A percentile compares a stretch with the other conserved stretches of the same genome.
These are phyloP conservation scores for Agaricus blazei DNA, from an alignment of 768 basidiomycete genomes.

Conservation along the genomic window DNA sequence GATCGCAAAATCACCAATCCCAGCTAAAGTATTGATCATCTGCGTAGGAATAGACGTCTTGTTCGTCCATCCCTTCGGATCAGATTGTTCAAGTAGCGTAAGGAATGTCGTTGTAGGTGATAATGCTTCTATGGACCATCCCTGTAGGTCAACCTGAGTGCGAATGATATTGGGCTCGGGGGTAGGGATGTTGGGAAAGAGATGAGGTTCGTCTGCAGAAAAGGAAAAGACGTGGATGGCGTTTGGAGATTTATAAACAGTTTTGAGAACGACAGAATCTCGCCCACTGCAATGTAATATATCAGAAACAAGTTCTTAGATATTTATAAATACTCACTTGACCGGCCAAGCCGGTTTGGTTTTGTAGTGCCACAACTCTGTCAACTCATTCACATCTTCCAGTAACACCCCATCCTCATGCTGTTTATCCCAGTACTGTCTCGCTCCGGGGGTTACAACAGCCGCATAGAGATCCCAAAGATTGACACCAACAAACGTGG, in stretches of 20 bases:
- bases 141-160: conserved; percentile 96
- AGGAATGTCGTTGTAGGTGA: conserved; percentile 94
- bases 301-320: conserved; percentile 7
- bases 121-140: conserved; percentile 94
- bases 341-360: conserved; percentile 92
- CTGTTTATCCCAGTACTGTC: conserved; percentile 83
- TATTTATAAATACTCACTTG: conserved; percentile 51
- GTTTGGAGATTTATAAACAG: conserved; percentile 94
- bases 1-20: conserved; percentile 93
- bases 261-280: conserved; percentile 87
- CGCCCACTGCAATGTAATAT: conserved; percentile 54
- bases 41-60: conserved; percentile 92
- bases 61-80: conserved; percentile 96
- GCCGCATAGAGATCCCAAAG: conserved; percentile 93
- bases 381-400: conserved; percentile 87
- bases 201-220: conserved; percentile 83
- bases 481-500: conserved; percentile 92
- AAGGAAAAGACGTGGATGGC: conserved; percentile 95
- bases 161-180: conserved; percentile 78
- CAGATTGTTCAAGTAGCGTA: conserved; percentile 92
- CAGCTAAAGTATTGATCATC: conserved; percentile 85
- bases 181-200: conserved; percentile 72
- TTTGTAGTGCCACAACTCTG: conserved; percentile 91
- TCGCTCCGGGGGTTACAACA: conserved; percentile 81
- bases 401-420: conserved; percentile 82